Conservation (phyloP, 2,329 filamentous ascomycete species). For the Cercospora citrullina region DNA sequence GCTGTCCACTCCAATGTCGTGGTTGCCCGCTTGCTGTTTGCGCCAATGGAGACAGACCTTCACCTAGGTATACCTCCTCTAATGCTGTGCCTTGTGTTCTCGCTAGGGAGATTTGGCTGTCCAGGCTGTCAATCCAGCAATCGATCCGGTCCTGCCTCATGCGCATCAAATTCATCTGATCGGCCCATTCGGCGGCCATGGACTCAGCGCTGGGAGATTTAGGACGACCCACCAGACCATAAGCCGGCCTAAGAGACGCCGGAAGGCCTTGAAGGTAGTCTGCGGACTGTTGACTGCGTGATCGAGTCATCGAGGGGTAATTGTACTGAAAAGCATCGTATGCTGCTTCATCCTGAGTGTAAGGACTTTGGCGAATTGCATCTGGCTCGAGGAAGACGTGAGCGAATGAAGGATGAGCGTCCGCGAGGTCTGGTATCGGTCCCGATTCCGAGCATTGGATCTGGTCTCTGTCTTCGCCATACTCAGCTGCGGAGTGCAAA, state of each 20-base stretch:
- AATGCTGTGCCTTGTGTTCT: conserved; percentile 2
- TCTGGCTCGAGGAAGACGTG: background rate
- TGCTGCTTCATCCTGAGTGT: background rate
- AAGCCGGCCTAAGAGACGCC: conserved; percentile 1
- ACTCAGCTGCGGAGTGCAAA: background rate
- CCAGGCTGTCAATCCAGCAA: conserved; percentile 3
- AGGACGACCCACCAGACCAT: background rate
- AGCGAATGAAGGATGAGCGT: background rate
- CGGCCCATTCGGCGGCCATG: background rate
- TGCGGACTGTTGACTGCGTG: background rate
- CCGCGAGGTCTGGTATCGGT: background rate
- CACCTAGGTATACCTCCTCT: background rate
- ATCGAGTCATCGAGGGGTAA: background rate
- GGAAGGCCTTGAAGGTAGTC: background rate
- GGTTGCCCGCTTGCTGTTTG: background rate
- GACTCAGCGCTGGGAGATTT: background rate
- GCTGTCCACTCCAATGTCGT: conserved; percentile 1
- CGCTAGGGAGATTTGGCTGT: conserved; percentile 5
- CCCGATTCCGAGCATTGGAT: background rate
- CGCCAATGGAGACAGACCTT: conserved; percentile 5
- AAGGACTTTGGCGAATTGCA: background rate
- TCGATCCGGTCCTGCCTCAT: conserved; percentile 7
- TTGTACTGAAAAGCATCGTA: background rate
- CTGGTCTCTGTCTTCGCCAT: background rate
- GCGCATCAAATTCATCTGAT: conserved; percentile 3